Conservation (phyloP, 257 asterid genomes). For the Petunia secreta region DNA sequence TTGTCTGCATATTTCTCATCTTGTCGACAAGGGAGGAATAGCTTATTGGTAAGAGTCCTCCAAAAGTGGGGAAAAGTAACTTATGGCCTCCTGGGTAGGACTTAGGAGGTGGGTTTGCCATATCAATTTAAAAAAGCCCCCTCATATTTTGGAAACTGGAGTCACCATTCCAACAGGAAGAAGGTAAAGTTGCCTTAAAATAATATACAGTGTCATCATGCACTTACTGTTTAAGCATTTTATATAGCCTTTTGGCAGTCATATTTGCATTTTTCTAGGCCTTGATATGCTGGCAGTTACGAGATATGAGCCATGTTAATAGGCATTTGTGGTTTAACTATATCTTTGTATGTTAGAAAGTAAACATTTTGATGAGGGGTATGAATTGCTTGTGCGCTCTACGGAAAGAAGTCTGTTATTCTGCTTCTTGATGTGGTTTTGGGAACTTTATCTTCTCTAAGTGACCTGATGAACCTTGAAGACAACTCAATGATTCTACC, state of each 20-base stretch:
- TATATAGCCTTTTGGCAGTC: slow-evolving; percentile 3
- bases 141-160: slow-evolving; percentile 1
- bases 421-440: neutral
- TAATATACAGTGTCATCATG: neutral
- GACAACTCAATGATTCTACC: neutral
- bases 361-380: neutral
- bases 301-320: slow-evolving; percentile 8
- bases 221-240: slow-evolving; percentile 15
- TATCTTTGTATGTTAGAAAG: slow-evolving; percentile 15
- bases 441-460: slow-evolving; percentile 1
- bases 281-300: slow-evolving; percentile 1
- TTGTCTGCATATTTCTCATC: neutral
- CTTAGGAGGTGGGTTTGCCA: neutral
- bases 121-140: slow-evolving; percentile 7
- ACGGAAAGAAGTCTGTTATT: neutral
- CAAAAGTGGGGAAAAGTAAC: slow-evolving; percentile 4
- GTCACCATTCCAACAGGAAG: neutral
- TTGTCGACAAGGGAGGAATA: neutral
- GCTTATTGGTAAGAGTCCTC: slow-evolving; percentile 2
- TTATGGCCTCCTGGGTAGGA: neutral
- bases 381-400: slow-evolving; percentile 15
- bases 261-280: neutral
- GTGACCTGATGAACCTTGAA: neutral
- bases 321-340: neutral
- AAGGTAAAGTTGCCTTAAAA: neutral